Conservation (phyloP, 1,139 yeast species). For the Blastobotrys niveus region DNA sequence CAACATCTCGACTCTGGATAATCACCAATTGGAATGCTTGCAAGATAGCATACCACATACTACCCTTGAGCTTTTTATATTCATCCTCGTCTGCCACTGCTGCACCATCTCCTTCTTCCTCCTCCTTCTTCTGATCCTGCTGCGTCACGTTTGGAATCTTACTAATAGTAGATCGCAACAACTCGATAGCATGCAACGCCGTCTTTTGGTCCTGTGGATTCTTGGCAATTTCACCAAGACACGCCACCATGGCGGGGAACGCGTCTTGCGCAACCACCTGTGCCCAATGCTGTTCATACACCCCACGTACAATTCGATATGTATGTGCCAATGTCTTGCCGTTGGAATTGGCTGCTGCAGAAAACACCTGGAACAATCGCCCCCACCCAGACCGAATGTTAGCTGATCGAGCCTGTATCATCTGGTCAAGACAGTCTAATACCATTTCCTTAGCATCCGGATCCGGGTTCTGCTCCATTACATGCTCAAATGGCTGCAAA, state of each 20-base stretch:
- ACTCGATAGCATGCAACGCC: slow-evolving; percentile 73
- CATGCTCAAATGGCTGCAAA: slow-evolving; percentile 76
- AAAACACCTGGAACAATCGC: slow-evolving; percentile 73
- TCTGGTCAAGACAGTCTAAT: slow-evolving; percentile 79
- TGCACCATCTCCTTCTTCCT: no score
- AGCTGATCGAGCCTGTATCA: slow-evolving; percentile 70
- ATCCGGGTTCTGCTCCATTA: slow-evolving; percentile 61
- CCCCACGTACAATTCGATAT: slow-evolving; percentile 21
- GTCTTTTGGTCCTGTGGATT: slow-evolving; percentile 76
- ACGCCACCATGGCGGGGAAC: slow-evolving; percentile 65
- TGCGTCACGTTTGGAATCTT: slow-evolving; percentile 36
- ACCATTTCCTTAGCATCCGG: slow-evolving; percentile 82
- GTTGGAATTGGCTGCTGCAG: slow-evolving; percentile 40
- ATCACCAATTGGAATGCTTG: slow-evolving; percentile 81
- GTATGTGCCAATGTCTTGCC: background rate
- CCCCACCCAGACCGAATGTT: slow-evolving; percentile 93
- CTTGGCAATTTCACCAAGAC: slow-evolving; percentile 77
- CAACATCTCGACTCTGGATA: slow-evolving; percentile 91
- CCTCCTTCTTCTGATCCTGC: slow-evolving; percentile 18
- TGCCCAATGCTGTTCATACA: slow-evolving; percentile 56
- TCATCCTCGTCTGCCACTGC: slow-evolving; percentile 19
- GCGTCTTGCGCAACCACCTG: slow-evolving; percentile 69
- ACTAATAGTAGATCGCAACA: slow-evolving; percentile 59
- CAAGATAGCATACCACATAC: slow-evolving; percentile 70
- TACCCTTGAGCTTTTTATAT: slow-evolving; percentile 14